Base-by-base conservation (phyloP, 2,329 filamentous ascomycete species). In the Calycina marina region DNA sequence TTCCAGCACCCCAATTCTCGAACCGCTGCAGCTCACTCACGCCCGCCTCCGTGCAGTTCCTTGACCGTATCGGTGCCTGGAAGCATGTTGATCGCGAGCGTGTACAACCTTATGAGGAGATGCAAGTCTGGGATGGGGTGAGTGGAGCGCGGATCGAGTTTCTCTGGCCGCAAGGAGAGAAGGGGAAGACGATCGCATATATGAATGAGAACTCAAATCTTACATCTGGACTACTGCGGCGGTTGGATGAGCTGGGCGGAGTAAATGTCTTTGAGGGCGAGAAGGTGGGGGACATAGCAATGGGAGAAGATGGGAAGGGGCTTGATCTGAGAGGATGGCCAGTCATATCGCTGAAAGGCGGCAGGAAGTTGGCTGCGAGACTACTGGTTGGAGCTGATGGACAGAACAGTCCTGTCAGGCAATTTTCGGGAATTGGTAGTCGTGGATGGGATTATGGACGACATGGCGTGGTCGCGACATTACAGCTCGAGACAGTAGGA, bases 121-220 rank as follows among this genome's bases (percentile, higher is more conserved):
- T 98, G 90, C 80, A 93, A 55, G 90, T 96, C 18, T 98, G 92
- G 90, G 90, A 98, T 55, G 92, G 88, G 40, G 72, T 93, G 35
- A 82, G 80, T 25, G 85, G 75, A 37, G 82, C 85, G 20, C 72
- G 77, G 45, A 90, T 98, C 53, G 79, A 83, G 45, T 98, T 98
- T 55, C 81, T 90, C 58, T 81, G 77, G 77, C 56, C 43, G 37
- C 52, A 58, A 50, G 69, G 64, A 39, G 77, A 72, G 1, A 82
- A 42, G 38, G 53, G 61, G 50, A 69, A 63, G 39, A 80, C 74
- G 1, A 84, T 98, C 44, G 90, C 90, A 6, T 93, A 90, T 53
- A 98, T 98, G 88, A 82, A 77, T 25, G 92, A 98, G 63, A 98
- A 96, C 55, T 56, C 78, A 18, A 96, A 98, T 53, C 65, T 94